Conservation (phyloP, 2,329 filamentous ascomycete genomes). For the Clonostachys solani region DNA sequence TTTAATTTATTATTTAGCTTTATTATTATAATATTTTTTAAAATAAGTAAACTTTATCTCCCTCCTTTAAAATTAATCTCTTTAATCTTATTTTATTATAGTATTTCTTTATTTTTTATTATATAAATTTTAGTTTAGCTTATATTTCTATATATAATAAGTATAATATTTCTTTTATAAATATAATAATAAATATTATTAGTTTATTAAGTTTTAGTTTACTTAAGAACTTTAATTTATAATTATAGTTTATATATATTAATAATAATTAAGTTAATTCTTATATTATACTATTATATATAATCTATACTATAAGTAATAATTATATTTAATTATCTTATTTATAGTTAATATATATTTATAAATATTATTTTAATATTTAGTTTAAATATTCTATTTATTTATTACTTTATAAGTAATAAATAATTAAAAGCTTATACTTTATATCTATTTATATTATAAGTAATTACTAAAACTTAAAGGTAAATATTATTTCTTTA, state of each 20-base stretch:
- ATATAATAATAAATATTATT: not conserved
- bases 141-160: not conserved
- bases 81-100: not conserved
- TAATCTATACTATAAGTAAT: not conserved
- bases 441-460: not conserved
- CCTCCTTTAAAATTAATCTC: too few species aligned
- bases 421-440: not conserved
- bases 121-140: not conserved
- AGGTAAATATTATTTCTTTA: not conserved
- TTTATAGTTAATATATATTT: not conserved
- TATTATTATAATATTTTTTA: too few species aligned
- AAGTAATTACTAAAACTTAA: not conserved
- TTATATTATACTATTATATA: not conserved
- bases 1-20: too few species aligned
- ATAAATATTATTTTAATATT: too few species aligned
- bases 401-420: not conserved
- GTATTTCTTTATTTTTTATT: not conserved
- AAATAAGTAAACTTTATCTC: too few species aligned
- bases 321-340: not conserved
- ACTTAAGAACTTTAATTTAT: not conserved
- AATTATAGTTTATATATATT: not conserved
- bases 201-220: too few species aligned
- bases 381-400: not conserved
- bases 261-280: too few species aligned
- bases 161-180: not conserved